phyloP scores from a whole-genome alignment of 176 grass and related monocot genomes.

The Carex littledalei region DNA sequence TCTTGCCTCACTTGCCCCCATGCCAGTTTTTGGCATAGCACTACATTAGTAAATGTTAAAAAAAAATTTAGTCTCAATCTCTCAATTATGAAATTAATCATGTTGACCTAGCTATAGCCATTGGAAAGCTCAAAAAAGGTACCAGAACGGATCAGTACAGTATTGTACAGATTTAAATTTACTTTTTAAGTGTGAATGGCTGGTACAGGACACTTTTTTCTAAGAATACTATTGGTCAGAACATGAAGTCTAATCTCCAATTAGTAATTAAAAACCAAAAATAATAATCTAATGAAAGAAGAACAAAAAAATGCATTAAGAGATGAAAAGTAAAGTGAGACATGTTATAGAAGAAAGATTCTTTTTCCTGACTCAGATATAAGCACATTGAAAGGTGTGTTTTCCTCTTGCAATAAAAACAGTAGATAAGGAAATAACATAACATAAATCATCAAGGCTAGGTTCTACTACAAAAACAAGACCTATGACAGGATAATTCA shows the following conservation, averaged over 20 bases:
- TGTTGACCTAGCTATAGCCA: background rate
- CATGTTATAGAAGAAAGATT: constrained; percentile 74
- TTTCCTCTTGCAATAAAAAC: constrained; percentile 67
- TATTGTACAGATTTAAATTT: background rate
- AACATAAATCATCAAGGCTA: constrained; percentile 43
- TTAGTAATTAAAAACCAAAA: background rate
- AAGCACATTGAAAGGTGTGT: constrained; percentile 76
- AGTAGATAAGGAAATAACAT: constrained; percentile 39
- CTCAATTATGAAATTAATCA: background rate
- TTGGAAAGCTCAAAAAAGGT: too few relatives aligned
- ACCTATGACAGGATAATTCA: constrained; percentile 57
- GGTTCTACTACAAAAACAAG: constrained; percentile 51
- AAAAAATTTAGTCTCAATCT: background rate
- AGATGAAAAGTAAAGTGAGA: constrained; percentile 10
- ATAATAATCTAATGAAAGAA: background rate
- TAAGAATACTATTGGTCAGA: background rate
- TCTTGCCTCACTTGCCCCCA: too few relatives aligned
- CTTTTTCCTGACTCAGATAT: constrained; percentile 68
- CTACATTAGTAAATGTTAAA: too few relatives aligned
- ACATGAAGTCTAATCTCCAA: background rate
- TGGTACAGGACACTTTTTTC: background rate
- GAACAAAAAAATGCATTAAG: background rate
- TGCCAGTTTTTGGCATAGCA: too few relatives aligned
- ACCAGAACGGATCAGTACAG: too few relatives aligned
- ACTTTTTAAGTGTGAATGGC: background rate